phyloP scores from a whole-genome alignment of 2,329 filamentous ascomycete species.

The Colletotrichum truncatum region DNA sequence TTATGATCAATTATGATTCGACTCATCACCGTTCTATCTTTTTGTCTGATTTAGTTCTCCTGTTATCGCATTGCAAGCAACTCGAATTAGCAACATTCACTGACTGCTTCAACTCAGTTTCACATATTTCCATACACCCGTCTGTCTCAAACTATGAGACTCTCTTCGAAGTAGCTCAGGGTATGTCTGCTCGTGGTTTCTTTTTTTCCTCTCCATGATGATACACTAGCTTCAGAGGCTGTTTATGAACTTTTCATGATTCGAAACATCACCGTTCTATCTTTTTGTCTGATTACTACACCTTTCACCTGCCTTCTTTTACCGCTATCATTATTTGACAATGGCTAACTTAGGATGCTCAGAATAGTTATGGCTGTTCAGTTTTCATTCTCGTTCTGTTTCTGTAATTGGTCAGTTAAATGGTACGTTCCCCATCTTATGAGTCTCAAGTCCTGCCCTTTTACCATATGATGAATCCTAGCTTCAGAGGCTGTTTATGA shows the following conservation, averaged over 20 bases:
- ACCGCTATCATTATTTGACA: no score
- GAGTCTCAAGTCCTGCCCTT: neutral
- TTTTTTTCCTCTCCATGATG: slow-evolving; percentile 42
- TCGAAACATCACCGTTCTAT: slow-evolving; percentile 46
- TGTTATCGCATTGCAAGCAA: neutral
- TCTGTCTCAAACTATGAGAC: no score
- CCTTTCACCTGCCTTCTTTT: no score
- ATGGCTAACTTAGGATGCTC: no score
- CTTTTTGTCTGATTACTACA: slow-evolving; percentile 28
- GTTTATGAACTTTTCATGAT: slow-evolving; percentile 55
- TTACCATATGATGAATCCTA: slow-evolving; percentile 46
- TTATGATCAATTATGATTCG: slow-evolving; percentile 53
- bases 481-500: slow-evolving; percentile 61
- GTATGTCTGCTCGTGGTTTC: slow-evolving; percentile 20
- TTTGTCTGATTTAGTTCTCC: slow-evolving; percentile 27
- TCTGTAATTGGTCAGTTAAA: no score
- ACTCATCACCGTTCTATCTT: slow-evolving; percentile 44
- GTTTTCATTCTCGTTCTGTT: no score
- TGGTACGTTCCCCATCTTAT: no score
- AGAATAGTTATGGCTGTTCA: no score
- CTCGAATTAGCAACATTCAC: neutral
- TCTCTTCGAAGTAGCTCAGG: slow-evolving; percentile 37
- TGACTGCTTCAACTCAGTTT: neutral
- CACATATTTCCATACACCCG: no score
- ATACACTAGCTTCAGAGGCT: slow-evolving; percentile 52